Conservation (phyloP, 148 eudicot genomes). For the Talinum fruticosum region DNA sequence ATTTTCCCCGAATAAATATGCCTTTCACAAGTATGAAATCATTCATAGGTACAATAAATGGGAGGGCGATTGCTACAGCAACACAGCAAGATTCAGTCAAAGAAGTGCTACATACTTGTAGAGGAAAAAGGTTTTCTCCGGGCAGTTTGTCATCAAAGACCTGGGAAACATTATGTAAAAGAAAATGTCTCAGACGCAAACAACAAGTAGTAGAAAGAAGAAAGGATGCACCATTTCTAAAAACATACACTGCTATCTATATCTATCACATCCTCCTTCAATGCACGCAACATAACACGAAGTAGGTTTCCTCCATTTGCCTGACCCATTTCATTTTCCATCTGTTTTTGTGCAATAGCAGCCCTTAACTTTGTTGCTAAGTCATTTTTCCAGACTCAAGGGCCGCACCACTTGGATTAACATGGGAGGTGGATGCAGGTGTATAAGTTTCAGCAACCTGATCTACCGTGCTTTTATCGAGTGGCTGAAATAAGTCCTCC, state of each 20-base stretch:
- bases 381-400: constrained; percentile 44
- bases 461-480: constrained; percentile 49
- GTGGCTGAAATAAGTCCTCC: constrained; percentile 86
- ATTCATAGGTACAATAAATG: neutral
- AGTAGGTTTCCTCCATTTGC: constrained; percentile 79
- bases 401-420: constrained; percentile 37
- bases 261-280: constrained; percentile 82
- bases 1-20: neutral
- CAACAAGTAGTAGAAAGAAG: constrained; percentile 1
- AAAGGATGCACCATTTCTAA: neutral
- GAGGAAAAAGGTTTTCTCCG: constrained; percentile 40
- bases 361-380: constrained; percentile 85
- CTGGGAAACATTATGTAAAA: constrained; percentile 32
- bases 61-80: neutral
- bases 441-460: constrained; percentile 55
- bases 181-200: constrained; percentile 5
- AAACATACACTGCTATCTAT: constrained; percentile 70
- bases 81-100: neutral
- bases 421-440: constrained; percentile 60
- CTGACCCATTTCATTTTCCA: constrained; percentile 71
- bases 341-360: constrained; percentile 85
- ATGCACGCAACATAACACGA: constrained; percentile 75
- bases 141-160: constrained; percentile 88
- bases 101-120: constrained; percentile 53
- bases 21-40: neutral